Conservation (phyloP, 768 basidiomycete genomes). For the Pleurotus sapidus region DNA sequence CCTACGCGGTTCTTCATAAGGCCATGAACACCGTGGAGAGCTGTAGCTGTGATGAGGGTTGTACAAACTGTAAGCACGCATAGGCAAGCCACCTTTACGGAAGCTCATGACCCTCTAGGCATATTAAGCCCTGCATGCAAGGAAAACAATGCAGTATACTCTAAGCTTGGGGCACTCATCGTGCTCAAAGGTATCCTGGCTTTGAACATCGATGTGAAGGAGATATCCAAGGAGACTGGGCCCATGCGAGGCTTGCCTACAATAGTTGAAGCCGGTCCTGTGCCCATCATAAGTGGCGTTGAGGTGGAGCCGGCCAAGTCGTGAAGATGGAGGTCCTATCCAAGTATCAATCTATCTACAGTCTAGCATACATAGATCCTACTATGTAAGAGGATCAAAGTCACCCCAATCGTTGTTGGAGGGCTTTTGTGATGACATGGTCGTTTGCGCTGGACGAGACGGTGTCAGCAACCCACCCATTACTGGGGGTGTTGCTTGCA, state of each 20-base stretch:
- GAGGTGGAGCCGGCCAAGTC: slow-evolving; percentile 38
- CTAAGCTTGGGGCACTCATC: slow-evolving; percentile 72
- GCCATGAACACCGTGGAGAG: slow-evolving; percentile 54
- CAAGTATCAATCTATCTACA: not conserved
- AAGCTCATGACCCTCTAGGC: slow-evolving; percentile 37
- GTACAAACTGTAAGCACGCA: slow-evolving; percentile 53
- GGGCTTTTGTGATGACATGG: slow-evolving; percentile 44
- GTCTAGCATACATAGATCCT: not conserved
- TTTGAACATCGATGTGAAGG: slow-evolving; percentile 33
- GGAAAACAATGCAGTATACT: slow-evolving; percentile 69
- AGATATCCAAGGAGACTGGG: slow-evolving; percentile 29
- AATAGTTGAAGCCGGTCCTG: slow-evolving; percentile 48
- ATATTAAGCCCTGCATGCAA: slow-evolving; percentile 63
- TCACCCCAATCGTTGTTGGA: slow-evolving; percentile 76
- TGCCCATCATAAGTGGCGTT: slow-evolving; percentile 42
- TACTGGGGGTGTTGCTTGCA: slow-evolving; percentile 19
- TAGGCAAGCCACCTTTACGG: not conserved
- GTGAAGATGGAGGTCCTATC: slow-evolving; percentile 10
- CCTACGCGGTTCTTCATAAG: slow-evolving; percentile 54
- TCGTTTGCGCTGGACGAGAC: slow-evolving; percentile 54
- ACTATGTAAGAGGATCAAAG: slow-evolving; percentile 72
- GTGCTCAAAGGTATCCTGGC: slow-evolving; percentile 62
- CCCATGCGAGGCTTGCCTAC: slow-evolving; percentile 39
- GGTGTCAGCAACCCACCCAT: slow-evolving; percentile 61
- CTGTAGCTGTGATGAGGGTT: slow-evolving; percentile 72